Percentiles rank a stretch among this genome's conserved stretches.
These are phyloP conservation scores for Thalassiosira mediterranea DNA, from an alignment of 352 stramenopile species.

Conservation along the genomic window DNA sequence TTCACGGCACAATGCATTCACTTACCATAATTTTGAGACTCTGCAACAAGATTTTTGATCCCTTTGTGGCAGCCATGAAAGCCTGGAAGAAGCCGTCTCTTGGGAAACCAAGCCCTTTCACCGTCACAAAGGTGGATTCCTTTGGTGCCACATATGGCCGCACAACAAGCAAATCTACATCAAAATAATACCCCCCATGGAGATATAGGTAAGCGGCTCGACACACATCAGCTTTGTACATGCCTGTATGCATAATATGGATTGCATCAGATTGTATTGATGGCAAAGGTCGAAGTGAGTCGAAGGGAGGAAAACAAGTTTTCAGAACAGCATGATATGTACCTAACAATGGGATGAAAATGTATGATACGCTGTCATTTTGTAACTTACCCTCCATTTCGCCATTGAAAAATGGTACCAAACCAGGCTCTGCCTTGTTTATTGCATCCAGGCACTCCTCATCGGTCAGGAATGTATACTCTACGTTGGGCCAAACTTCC, in stretches of 20 bases:
- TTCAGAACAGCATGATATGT: too few relatives aligned
- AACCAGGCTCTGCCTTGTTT: constrained; percentile 31
- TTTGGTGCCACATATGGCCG: constrained; percentile 27
- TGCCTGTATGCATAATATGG: constrained; percentile 13
- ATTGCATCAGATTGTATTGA: background rate
- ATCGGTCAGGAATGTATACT: constrained; percentile 49
- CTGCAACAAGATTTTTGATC: too few relatives aligned
- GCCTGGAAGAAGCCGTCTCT: constrained; percentile 44
- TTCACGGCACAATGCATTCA: constrained; percentile 1
- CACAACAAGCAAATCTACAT: constrained; percentile 52
- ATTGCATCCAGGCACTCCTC: constrained; percentile 40
- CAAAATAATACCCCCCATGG: constrained; percentile 58
- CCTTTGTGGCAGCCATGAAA: too few relatives aligned
- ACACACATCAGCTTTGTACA: constrained; percentile 57
- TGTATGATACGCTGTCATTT: too few relatives aligned
- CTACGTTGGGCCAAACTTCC: constrained; percentile 38
- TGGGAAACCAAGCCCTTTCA: constrained; percentile 18
- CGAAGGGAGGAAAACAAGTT: background rate
- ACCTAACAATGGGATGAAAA: too few relatives aligned
- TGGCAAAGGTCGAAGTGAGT: background rate
- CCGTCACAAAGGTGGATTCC: constrained; percentile 30
- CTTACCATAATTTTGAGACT: too few relatives aligned
- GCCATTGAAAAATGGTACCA: constrained; percentile 43
- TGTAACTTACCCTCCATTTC: too few relatives aligned
- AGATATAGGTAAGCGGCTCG: constrained; percentile 41